These are phyloP conservation scores for Triangularia setosa DNA, from an alignment of 2,329 filamentous ascomycete species.

Conservation along the genomic window DNA sequence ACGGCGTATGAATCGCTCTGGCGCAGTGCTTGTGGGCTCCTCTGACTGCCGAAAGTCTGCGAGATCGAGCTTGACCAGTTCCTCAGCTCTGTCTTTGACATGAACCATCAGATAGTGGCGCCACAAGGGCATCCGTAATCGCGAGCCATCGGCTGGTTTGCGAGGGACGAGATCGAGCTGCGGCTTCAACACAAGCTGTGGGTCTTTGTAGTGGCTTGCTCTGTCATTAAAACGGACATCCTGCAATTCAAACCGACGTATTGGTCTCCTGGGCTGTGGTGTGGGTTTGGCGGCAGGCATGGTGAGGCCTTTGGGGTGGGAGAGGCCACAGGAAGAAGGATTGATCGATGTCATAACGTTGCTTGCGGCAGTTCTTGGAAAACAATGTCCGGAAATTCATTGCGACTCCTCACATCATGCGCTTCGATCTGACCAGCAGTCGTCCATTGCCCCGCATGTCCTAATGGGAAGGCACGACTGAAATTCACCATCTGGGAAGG, in stretches of 20 bases:
- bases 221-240: slow-evolving; percentile 19
- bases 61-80: slow-evolving; percentile 25
- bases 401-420: not conserved
- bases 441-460: not conserved
- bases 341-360: not conserved
- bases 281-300: slow-evolving; percentile 16
- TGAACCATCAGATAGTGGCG: slow-evolving; percentile 25
- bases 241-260: slow-evolving; percentile 21
- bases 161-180: slow-evolving; percentile 20
- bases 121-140: slow-evolving; percentile 12
- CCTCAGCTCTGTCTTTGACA: slow-evolving; percentile 26
- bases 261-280: slow-evolving; percentile 7
- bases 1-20: slow-evolving; percentile 11
- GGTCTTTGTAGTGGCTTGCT: slow-evolving; percentile 21
- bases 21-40: not conserved
- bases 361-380: not conserved
- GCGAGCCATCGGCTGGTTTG: slow-evolving; percentile 17
- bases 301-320: not conserved
- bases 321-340: not conserved
- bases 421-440: not conserved
- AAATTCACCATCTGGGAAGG: not conserved
- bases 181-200: slow-evolving; percentile 25
- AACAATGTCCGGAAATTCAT: not conserved
- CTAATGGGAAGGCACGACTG: not conserved
- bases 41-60: slow-evolving; percentile 9